phyloP scores from a whole-genome alignment of 148 eudicot species.

The Rhododendron mucronatum region DNA sequence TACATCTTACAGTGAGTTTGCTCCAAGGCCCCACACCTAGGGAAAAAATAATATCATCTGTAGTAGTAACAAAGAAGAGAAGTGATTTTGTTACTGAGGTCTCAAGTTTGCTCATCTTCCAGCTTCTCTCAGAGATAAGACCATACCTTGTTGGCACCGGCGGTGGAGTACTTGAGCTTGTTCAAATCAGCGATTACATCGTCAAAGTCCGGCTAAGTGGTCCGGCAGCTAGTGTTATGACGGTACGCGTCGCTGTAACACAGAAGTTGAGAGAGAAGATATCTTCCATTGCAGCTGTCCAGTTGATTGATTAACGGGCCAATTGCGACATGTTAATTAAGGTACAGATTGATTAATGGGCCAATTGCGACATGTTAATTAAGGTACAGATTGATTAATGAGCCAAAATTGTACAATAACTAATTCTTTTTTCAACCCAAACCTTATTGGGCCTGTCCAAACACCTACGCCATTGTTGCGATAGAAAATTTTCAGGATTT shows the following conservation, averaged over 20 bases:
- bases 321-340: not conserved
- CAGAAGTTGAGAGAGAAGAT: conserved; percentile 90
- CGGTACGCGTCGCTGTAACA: conserved; percentile 87
- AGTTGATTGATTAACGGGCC: conserved; percentile 49
- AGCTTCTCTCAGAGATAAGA: conserved; percentile 82
- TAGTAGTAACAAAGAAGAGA: not conserved
- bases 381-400: too few species aligned
- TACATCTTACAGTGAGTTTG: too few species aligned
- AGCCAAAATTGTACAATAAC: not conserved
- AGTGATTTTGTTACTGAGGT: not conserved
- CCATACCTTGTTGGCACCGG: conserved; percentile 87
- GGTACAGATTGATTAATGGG: not conserved
- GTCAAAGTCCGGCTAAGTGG: conserved; percentile 75
- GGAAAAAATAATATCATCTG: not conserved
- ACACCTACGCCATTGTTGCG: too few species aligned
- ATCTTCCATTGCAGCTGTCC: conserved; percentile 79
- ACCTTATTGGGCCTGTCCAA: too few species aligned
- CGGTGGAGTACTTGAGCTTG: conserved; percentile 80
- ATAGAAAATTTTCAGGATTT: too few species aligned
- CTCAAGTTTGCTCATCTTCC: conserved; percentile 14
- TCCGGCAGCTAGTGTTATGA: conserved; percentile 92
- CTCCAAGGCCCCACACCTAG: too few species aligned
- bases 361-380: too few species aligned
- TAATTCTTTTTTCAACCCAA: too few species aligned
- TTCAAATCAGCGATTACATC: conserved; percentile 50